phyloP scores from a whole-genome alignment of 108 stramenopile genomes.

The Cyclotella atomus region DNA sequence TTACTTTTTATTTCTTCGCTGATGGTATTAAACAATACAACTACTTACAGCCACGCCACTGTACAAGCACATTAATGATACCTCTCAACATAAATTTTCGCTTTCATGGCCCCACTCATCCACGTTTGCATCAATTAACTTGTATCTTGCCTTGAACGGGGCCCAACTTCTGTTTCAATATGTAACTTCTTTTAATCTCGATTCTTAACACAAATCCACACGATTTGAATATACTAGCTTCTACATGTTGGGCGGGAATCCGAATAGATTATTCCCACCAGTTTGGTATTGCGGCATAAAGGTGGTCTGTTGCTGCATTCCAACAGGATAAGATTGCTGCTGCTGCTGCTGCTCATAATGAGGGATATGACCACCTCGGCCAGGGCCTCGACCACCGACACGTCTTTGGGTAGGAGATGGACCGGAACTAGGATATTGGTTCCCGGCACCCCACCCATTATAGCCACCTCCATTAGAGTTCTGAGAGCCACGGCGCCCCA shows the following conservation, averaged over 20 bases:
- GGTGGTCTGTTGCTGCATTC: conserved; percentile 36
- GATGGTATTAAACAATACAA: not conserved
- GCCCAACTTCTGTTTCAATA: not conserved
- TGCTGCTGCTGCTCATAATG: conserved; percentile 32
- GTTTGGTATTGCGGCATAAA: conserved; percentile 14
- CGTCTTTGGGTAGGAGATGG: conserved; percentile 41
- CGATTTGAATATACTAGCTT: conserved; percentile 7
- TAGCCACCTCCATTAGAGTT: conserved; percentile 22
- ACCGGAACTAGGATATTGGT: conserved; percentile 15
- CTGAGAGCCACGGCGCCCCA: conserved; percentile 23
- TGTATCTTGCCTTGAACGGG: not conserved
- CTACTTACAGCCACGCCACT: conserved; percentile 13
- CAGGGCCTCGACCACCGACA: conserved; percentile 13
- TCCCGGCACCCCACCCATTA: conserved; percentile 4
- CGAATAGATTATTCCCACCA: conserved; percentile 1
- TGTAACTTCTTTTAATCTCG: conserved; percentile 6
- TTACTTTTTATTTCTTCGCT: too few species aligned
- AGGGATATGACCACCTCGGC: conserved; percentile 20
- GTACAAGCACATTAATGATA: conserved; percentile 18
- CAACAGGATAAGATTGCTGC: conserved; percentile 22
- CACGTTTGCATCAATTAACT: not conserved
- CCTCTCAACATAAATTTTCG: not conserved
- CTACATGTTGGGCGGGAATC: conserved; percentile 10
- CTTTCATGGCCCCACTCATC: not conserved
- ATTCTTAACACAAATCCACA: not conserved